These are phyloP conservation scores for Pythium aphanidermatum DNA, from an alignment of 352 stramenopile species.

Conservation along the genomic window DNA sequence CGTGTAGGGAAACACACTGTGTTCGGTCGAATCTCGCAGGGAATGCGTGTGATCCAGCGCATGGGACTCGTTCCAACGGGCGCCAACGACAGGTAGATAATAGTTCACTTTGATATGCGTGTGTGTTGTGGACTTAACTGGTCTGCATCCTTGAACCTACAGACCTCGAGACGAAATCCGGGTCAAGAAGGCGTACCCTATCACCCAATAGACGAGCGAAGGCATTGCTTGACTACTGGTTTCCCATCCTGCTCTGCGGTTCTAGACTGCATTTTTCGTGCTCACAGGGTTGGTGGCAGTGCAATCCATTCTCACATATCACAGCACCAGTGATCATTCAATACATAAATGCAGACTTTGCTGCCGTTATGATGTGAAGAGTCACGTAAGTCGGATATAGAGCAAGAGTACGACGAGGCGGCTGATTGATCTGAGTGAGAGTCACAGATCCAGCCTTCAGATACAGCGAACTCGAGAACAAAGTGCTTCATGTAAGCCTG, in stretches of 20 bases:
- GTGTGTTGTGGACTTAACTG: background rate
- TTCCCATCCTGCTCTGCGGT: background rate
- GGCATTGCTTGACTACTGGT: background rate
- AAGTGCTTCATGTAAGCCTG: no score
- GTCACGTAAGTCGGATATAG: background rate
- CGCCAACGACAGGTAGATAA: conserved; percentile 70
- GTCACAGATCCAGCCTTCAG: no score
- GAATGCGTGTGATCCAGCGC: conserved; percentile 92
- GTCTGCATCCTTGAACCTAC: background rate
- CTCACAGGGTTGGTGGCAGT: no score
- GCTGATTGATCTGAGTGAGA: no score
- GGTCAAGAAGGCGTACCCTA: conserved; percentile 59
- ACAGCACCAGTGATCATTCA: no score
- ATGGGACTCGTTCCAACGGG: conserved; percentile 88
- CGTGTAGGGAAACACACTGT: conserved; percentile 88
- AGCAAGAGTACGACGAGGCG: no score
- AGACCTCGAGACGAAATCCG: conserved; percentile 79
- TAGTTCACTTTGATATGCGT: background rate
- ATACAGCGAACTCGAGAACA: no score
- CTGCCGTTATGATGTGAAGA: conserved; percentile 7
- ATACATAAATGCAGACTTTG: no score
- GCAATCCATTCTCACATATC: no score
- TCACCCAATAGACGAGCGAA: conserved; percentile 30
- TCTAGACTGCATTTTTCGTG: no score
- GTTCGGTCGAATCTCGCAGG: conserved; percentile 88